Evolutionary conservation across 441 rosid genomes (phyloP), one percentile per base, ranked within the genome.

Genomic region (Mallotus japonicus): DNA sequence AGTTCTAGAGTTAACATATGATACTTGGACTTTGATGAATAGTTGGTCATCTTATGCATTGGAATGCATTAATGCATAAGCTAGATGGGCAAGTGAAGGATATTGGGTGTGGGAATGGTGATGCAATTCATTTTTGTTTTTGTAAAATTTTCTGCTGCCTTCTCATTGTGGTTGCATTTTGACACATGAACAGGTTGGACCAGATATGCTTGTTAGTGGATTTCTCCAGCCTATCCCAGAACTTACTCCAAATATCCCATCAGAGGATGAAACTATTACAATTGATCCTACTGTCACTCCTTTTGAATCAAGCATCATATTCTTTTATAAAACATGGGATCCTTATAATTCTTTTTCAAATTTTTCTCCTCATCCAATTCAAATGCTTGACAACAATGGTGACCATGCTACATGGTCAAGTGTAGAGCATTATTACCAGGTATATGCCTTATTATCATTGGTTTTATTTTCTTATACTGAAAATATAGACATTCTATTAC

Each of bases 301-400:
- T 56, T 87, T 83, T 63, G 99, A 92, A 34, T 77, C 91, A 20
- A 85, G 82, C 80, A 83, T 92, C 82, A 88, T 92, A 78, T 92
- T 88, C 79, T 94, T 90, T 85, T 92, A 89, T 72, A 92, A 94
- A 72, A 83, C 99, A 60, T 94, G 97, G 99, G 97, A 94, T 82
- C 97, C 86, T 65, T 92, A 83, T 79, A 97, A 97, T 67, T 90
- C 94, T 68, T 90, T 94, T 80, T 92, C 99, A 13, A 94, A 88
- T 70, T 94, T 89, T 80, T 94, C 97, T 67, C 95, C 93, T 20
- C 99, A 94, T 82, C 85, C 92, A 65, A 87, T 94, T 75, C 87
- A 85, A 80, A 89, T 94, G 95, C 89, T 83, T 0, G 85, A 77
- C 65, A 80, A 64, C 2, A 75, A 77, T 65, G 92, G 89, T 73